Evolutionary conservation across 2,329 filamentous ascomycete genomes (phyloP), one percentile per base, ranked within the genome.

Genomic region (Xylariaceae sp.): DNA sequence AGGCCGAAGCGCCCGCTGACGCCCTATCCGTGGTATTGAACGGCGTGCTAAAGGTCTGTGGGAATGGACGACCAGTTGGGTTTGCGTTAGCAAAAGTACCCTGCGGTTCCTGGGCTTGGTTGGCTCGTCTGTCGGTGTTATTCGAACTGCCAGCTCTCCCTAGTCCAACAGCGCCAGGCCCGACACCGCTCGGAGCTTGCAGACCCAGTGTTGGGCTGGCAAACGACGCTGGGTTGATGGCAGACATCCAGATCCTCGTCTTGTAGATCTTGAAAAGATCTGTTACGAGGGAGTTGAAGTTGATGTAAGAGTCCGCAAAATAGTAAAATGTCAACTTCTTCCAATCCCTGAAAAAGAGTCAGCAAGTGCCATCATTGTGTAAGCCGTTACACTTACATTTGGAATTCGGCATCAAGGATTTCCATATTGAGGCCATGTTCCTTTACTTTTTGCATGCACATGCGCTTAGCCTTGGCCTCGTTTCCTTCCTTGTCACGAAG

Each of bases 241-340:
- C 94, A 4, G 92, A 97, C 89, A 99, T 96, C 94, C 94, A 99
- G 65, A 99, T 99, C 63, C 95, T 85, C 19, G 92, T 96, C 77
- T 99, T 99, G 80, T 97, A 99, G 58, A 97, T 92, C 74, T 97
- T 97, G 81, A 97, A 99, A 12, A 99, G 79, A 68, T 99, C 94
- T 0, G 92, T 96, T 49, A 99, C 94, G 15, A 99, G 83, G 2
- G 90, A 89, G 70, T 99, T 99, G 80, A 99, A 99, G 74, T 97
- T 97, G 77, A 99, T 96, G 70, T 99, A 99, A 0, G 90, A 85
- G 67, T 96, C 92, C 50, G 94, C 92, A 69, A 96, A 99, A 74
- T 97, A 99, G 76, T 96, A 99, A 73, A 97, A 97, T 0, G 95
- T 99, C 52, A 99, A 76, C 71, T 99, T 99, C 74, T 97, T 96